A percentile compares a stretch with the other conserved stretches of the same genome.
Conservation (phyloP, 768 basidiomycete genomes). For the Gyrodon lividus region DNA sequence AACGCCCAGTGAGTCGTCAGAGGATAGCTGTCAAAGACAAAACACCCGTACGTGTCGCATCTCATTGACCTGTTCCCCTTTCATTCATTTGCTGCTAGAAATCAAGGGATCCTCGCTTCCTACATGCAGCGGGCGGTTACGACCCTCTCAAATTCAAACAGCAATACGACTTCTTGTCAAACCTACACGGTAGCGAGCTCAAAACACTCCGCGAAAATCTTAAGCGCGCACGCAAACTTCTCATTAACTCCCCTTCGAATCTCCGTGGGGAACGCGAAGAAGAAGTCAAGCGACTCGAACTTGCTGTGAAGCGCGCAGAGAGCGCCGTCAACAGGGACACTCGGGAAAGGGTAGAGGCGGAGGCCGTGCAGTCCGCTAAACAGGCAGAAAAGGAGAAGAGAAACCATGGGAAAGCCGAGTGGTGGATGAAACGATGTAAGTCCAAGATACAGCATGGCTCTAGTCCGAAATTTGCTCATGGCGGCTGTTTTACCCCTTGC, state of each 20-base stretch:
- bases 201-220: conserved; percentile 60
- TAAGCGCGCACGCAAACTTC: conserved; percentile 63
- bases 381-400: conserved; percentile 58
- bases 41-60: conserved; percentile 49
- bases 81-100: conserved; percentile 43
- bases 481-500: neutral
- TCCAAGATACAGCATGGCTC: conserved; percentile 1
- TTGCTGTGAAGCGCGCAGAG: conserved; percentile 72
- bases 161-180: conserved; percentile 74
- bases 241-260: conserved; percentile 59
- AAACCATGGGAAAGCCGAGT: conserved; percentile 73
- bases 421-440: conserved; percentile 85
- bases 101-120: conserved; percentile 85
- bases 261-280: conserved; percentile 57
- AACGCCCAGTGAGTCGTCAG: conserved; percentile 75
- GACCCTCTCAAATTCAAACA: conserved; percentile 61
- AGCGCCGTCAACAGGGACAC: conserved; percentile 74
- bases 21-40: conserved; percentile 68
- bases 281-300: conserved; percentile 71
- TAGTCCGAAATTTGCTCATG: neutral
- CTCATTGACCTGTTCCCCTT: neutral
- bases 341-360: conserved; percentile 65
- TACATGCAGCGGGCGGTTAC: conserved; percentile 67
- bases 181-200: conserved; percentile 65
- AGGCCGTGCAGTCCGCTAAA: conserved; percentile 51